Evolutionary conservation across 345 rosid species (phyloP), one percentile per base, ranked within the genome.

Genomic region (Aquilaria malaccensis): DNA sequence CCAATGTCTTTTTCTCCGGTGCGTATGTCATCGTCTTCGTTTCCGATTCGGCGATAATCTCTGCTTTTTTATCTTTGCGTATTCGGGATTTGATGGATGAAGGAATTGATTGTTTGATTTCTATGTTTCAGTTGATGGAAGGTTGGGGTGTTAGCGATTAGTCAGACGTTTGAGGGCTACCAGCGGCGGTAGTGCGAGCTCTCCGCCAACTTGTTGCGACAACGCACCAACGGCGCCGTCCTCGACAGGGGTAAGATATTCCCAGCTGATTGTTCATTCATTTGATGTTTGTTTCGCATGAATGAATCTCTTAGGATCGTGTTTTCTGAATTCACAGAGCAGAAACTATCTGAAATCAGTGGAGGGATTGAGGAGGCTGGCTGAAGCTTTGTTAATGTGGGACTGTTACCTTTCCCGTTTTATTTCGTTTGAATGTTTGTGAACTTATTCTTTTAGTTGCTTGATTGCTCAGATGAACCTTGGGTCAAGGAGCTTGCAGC

Each of bases 401-500:
- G 57, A 32, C 55, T 9, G 4, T 22, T 56, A 71, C 53, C 30
- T 46, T 47, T 12, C 9, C 29, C 46, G 51, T 63, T 13, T 29
- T 72, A 46, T 9, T 45, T 13, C 43, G 13, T 47, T 69, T 49
- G 37, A 30, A 30, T 29, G 45, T 15, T 29, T 45, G 12, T 14
- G n/a, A 55, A 57, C 55, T 29, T 56, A 53, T 58, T n/a, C 45
- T 57, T 46, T 11, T 15, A 13, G 22, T 22, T 11, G 30, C 52
- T 22, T 22, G 22, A 65, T 33, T 52, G 45, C 46, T 69, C 61
- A 82, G 87, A 79, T 82, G 84, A 84, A 82, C 66, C 82, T 79
- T 52, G 84, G 79, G 64, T 82, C 87, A 5, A 77, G 82, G 58
- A 79, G 77, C 70, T 67, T 82, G 73, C 78, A 65, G 64, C 22